Base-by-base conservation (phyloP, 352 stramenopile genomes). In the Albugo laibachii region DNA sequence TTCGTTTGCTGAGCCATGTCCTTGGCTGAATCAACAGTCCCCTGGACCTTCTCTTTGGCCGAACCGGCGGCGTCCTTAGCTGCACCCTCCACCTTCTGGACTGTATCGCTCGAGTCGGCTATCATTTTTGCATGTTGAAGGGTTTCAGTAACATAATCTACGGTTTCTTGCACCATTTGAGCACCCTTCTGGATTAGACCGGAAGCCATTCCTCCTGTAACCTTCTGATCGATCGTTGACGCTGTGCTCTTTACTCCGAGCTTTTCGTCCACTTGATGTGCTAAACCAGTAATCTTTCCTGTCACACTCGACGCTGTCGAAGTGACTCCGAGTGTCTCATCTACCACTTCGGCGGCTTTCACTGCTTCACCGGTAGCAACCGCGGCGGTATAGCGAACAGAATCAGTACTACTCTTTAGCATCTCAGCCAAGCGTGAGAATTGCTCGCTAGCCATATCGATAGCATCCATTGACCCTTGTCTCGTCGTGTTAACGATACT, bases 101-200 rank as follows among this genome's bases (percentile, higher is more conserved):
- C 65, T 11, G 61, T 60, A 1, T 58, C 46, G 16, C 68, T 78
- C 31, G 74, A 58, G 49, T 58, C 64, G 2, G 71, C 68, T 2
- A 59, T 57, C 5, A 72, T 24, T 48, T 80, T 81, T 3, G 68
- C 66, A 11, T 81, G 71, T 8, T 74, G 51, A 34, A 83, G 54
- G 37, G 65, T 74, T 45, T 81, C 65, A 16, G 64, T 69, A 16
- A 81, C 62, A 53, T 86, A 86, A 27, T 63, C 75, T 16, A 83
- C 59, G 21, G 63, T 72, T 46, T 81, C 67, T 8, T 61, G 56
- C 13, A 79, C 65, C 36, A 82, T 78, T 15, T 71, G 68, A n/a
- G 70, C 62, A 24, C 66, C 65, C 15, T 66, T 77, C 36, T 62
- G 45, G 37, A 77, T 59, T 36, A 76, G 38, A n/a, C 60, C 67